Percentiles rank a stretch among this genome's conserved stretches.
Conservation (phyloP, 1,284 basidiomycete genomes). For the Schizophyllum commune region DNA sequence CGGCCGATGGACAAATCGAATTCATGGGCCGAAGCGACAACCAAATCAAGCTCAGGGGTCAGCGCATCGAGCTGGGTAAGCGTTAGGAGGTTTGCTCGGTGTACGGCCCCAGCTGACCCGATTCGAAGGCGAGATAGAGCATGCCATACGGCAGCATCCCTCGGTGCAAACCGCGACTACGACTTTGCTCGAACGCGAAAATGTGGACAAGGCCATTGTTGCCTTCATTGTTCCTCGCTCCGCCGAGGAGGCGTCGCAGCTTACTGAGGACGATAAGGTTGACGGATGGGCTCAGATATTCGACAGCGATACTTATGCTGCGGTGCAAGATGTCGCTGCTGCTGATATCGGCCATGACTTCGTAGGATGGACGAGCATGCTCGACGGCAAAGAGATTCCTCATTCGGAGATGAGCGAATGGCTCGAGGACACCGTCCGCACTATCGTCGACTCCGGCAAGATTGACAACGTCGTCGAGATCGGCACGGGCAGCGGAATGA, state of each 20-base stretch:
- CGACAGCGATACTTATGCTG: slow-evolving; percentile 1
- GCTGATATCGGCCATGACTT: slow-evolving; percentile 2
- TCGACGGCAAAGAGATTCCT: slow-evolving; percentile 1
- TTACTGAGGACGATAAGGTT: neutral
- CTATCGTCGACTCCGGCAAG: neutral
- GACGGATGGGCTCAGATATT: neutral
- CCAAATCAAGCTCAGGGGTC: slow-evolving; percentile 6
- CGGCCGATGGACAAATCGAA: slow-evolving; percentile 10
- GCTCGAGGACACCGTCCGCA: slow-evolving; percentile 4
- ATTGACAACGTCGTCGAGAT: slow-evolving; percentile 3
- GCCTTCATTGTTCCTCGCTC: neutral
- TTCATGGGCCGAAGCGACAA: slow-evolving; percentile 1
- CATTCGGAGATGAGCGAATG: slow-evolving; percentile 3
- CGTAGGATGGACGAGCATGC: slow-evolving; percentile 6
- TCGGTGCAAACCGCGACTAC: neutral
- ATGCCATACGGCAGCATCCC: neutral
- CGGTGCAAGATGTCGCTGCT: neutral
- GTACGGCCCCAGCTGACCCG: neutral
- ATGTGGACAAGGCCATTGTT: neutral
- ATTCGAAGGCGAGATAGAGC: neutral
- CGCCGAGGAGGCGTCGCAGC: neutral
- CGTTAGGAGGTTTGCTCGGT: neutral
- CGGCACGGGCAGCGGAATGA: slow-evolving; percentile 3
- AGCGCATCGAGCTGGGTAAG: slow-evolving; percentile 5
- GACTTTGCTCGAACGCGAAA: neutral